These are phyloP conservation scores for Aphanomyces astaci DNA, from an alignment of 352 stramenopile species.

Conservation along the genomic window DNA sequence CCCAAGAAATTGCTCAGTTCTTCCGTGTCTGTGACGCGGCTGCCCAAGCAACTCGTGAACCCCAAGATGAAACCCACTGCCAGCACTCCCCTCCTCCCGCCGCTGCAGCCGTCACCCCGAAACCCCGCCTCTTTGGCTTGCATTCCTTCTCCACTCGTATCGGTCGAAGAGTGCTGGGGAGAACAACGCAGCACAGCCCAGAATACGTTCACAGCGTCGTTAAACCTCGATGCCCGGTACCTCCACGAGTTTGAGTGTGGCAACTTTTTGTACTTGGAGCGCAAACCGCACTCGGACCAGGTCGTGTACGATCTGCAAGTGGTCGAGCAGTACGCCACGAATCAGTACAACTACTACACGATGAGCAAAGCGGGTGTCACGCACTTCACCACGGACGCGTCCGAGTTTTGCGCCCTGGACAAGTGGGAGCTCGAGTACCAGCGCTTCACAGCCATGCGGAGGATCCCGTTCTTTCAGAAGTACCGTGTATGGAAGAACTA, in stretches of 20 bases:
- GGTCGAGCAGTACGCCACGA: conserved; percentile 75
- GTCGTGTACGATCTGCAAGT: conserved; percentile 81
- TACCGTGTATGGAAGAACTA: conserved; percentile 94
- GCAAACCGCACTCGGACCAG: conserved; percentile 50
- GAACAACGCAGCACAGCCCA: neutral
- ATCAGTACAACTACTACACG: conserved; percentile 87
- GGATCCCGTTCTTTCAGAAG: conserved; percentile 87
- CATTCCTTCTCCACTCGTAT: neutral
- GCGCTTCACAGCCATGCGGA: conserved; percentile 85
- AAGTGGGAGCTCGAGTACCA: conserved; percentile 91
- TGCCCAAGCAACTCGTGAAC: neutral
- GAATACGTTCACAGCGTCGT: conserved; percentile 62
- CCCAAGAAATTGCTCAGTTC: neutral
- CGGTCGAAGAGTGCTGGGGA: neutral
- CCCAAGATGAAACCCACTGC: neutral
- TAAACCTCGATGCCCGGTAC: conserved; percentile 67
- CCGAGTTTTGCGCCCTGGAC: conserved; percentile 87
- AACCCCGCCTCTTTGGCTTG: neutral
- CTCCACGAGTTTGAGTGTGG: conserved; percentile 63
- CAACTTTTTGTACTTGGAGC: conserved; percentile 78
- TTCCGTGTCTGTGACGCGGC: neutral
- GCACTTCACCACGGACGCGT: conserved; percentile 81
- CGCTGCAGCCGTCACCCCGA: neutral
- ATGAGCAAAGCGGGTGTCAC: conserved; percentile 89
- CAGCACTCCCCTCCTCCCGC: neutral